Evolutionary conservation across 2,329 filamentous ascomycete species (phyloP).

Genomic region (Ophioceras dolichostomum): DNA sequence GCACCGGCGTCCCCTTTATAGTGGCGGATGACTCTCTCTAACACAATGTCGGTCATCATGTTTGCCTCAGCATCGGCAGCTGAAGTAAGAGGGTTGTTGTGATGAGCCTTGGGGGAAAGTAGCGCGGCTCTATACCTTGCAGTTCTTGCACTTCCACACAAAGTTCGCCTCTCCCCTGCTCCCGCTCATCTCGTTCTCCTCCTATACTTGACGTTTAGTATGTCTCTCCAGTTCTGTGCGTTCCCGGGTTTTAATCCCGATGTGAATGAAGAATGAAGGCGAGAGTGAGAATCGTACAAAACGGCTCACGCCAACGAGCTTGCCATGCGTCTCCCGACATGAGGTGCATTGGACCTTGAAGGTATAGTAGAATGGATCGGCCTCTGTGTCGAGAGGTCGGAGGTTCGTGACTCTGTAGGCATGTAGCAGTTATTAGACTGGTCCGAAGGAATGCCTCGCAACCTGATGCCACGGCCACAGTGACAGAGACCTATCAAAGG

Average conservation of each 20-base stretch:
- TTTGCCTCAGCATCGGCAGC: too few species aligned
- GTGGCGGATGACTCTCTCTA: conserved; percentile 77
- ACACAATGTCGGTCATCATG: neutral
- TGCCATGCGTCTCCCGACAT: conserved; percentile 81
- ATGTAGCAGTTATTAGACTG: neutral
- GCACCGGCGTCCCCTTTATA: conserved; percentile 60
- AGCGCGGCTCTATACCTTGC: conserved; percentile 60
- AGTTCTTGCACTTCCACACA: conserved; percentile 99
- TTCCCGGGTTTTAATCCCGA: too few species aligned
- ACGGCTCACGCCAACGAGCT: conserved; percentile 74
- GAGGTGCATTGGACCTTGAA: conserved; percentile 99
- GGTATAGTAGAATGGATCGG: conserved; percentile 86
- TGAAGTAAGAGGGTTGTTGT: too few species aligned
- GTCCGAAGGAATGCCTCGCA: too few species aligned
- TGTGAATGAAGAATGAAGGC: too few species aligned
- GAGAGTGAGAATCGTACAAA: too few species aligned
- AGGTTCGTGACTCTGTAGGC: conserved; percentile 77
- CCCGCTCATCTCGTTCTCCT: conserved; percentile 80
- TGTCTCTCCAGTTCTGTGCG: too few species aligned
- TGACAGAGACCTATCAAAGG: too few species aligned
- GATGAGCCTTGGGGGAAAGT: too few species aligned
- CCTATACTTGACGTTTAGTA: conserved; percentile 36
- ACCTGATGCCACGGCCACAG: too few species aligned
- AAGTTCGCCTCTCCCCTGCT: conserved; percentile 96
- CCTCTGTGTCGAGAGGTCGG: conserved; percentile 68